These are phyloP conservation scores for Sporopachydermia cereana DNA, from an alignment of 1,139 yeast species.

Conservation along the genomic window DNA sequence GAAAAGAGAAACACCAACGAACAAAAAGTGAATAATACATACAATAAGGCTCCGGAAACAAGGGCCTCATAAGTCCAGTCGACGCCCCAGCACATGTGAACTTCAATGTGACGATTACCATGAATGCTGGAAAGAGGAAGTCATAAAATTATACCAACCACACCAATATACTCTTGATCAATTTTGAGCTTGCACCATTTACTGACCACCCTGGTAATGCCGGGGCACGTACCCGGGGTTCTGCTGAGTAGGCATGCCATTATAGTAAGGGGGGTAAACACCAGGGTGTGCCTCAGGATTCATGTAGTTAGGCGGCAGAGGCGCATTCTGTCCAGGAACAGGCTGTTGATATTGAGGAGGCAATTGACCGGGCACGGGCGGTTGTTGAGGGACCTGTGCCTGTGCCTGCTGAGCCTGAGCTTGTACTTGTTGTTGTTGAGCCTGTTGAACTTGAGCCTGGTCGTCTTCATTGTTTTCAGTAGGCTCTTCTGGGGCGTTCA, in stretches of 20 bases:
- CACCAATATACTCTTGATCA: no score
- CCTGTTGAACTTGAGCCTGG: constrained; percentile 12
- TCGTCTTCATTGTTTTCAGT: constrained; percentile 35
- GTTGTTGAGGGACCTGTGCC: not conserved
- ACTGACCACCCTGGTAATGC: constrained; percentile 3
- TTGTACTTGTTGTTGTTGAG: constrained; percentile 5
- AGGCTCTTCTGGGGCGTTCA: constrained; percentile 71
- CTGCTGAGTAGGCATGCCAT: constrained; percentile 7
- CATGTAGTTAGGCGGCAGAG: constrained; percentile 1
- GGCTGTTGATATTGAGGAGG: constrained; percentile 6
- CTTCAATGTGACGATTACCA: no score
- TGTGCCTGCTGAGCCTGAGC: constrained; percentile 7
- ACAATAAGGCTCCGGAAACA: no score
- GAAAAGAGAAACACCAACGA: not conserved
- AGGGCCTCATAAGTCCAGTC: no score
- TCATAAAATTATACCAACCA: no score
- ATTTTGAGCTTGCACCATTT: no score
- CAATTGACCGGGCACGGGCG: constrained; percentile 1
- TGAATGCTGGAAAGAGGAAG: no score
- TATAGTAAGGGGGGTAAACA: constrained; percentile 4
- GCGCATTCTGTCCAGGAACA: constrained; percentile 4
- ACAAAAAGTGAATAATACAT: not conserved
- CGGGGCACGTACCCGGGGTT: constrained; percentile 5
- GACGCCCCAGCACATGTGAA: no score
- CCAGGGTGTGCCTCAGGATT: constrained; percentile 6